A percentile compares a stretch with the other conserved stretches of the same genome.
phyloP scores from a whole-genome alignment of 2,329 filamentous ascomycete genomes.

The Zymoseptoria passerinii region DNA sequence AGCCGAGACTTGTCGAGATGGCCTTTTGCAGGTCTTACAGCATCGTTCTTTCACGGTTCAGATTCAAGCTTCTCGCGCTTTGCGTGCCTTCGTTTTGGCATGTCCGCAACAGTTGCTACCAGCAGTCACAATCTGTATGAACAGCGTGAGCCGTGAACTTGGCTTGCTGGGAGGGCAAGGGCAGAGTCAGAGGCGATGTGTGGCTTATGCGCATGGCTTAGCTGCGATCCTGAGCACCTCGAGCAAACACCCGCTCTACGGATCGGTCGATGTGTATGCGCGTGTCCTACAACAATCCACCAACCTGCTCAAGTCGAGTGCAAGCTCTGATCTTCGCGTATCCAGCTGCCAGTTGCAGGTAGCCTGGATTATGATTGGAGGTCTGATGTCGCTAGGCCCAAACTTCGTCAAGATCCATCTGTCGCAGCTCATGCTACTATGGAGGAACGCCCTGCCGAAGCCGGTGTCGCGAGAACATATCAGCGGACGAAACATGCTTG shows the following conservation, averaged over 20 bases:
- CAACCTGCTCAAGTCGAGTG: constrained; percentile 81
- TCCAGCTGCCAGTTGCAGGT: constrained; percentile 95
- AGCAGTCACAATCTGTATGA: constrained; percentile 92
- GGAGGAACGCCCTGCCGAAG: constrained; percentile 95
- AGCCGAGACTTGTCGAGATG: constrained; percentile 77
- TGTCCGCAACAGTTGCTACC: constrained; percentile 88
- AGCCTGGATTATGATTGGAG: constrained; percentile 93
- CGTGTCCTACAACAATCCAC: constrained; percentile 86
- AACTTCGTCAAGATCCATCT: constrained; percentile 99
- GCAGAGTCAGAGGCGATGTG: constrained; percentile 72
- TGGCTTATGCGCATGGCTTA: constrained; percentile 85
- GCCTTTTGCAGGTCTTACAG: constrained; percentile 78
- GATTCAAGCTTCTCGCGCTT: constrained; percentile 74
- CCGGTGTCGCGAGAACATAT: constrained; percentile 90
- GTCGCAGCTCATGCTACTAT: constrained; percentile 82
- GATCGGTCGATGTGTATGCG: constrained; percentile 91
- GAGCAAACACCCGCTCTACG: constrained; percentile 78
- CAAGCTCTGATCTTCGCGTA: constrained; percentile 79
- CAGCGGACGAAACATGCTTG: constrained; percentile 70
- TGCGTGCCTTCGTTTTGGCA: constrained; percentile 79
- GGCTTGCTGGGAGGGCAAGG: constrained; percentile 65
- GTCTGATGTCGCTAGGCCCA: constrained; percentile 89
- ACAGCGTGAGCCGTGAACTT: constrained; percentile 81
- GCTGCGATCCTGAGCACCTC: constrained; percentile 87
- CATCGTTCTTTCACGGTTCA: constrained; percentile 97